phyloP scores from a whole-genome alignment of 2,329 filamentous ascomycete species.

The Pseudopithomyces chartarum region DNA sequence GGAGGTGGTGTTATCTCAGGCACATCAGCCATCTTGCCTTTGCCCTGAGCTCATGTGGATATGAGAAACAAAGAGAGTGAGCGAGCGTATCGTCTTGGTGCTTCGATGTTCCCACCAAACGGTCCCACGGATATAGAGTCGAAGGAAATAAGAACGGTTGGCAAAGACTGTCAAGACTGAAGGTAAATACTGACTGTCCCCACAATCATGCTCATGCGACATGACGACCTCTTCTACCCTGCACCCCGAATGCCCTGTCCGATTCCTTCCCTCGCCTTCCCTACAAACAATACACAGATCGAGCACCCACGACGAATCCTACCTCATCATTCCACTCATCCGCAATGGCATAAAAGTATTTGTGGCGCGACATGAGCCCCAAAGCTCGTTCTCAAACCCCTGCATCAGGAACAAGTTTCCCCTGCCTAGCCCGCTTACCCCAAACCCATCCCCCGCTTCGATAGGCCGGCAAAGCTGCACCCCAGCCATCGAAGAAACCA shows the following conservation, averaged over 20 bases:
- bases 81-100: neutral
- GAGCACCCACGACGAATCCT: neutral
- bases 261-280: too few species aligned
- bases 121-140: neutral
- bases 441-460: too few species aligned
- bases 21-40: neutral
- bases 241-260: too few species aligned
- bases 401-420: too few species aligned
- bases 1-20: neutral
- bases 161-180: neutral
- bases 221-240: neutral
- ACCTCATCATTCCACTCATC: neutral
- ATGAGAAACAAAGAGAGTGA: neutral
- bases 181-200: neutral
- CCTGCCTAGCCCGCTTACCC: neutral
- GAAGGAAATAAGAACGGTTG: neutral
- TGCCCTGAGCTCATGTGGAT: neutral
- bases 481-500: neutral
- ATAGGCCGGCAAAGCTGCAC: too few species aligned
- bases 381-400: too few species aligned
- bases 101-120: neutral
- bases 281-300: too few species aligned
- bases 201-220: neutral
- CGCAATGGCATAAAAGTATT: neutral
- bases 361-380: neutral